Evolutionary conservation across 2,329 filamentous ascomycete genomes (phyloP).

Genomic region (Xylariaceae sp.): DNA sequence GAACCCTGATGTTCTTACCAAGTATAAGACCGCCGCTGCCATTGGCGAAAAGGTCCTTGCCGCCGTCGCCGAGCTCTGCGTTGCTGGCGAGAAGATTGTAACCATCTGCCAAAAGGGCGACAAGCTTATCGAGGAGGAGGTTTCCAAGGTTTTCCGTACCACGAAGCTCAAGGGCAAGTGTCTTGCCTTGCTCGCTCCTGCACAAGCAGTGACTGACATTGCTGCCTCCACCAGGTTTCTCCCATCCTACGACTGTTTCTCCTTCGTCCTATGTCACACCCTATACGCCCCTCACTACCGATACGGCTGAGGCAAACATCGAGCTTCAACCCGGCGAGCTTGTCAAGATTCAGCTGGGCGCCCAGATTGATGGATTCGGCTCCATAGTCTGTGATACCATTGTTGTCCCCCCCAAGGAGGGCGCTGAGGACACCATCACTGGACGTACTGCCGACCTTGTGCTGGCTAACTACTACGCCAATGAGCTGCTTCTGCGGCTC

Average conservation of each 20-base stretch:
- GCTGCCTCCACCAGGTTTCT: conserved; percentile 56
- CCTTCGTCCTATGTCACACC: conserved; percentile 92
- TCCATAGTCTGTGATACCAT: conserved; percentile 94
- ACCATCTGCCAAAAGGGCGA: conserved; percentile 94
- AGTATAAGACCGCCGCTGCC: conserved; percentile 94
- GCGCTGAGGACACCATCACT: conserved; percentile 58
- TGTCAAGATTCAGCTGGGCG: conserved; percentile 97
- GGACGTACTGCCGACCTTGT: conserved; percentile 82
- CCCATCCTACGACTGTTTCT: conserved; percentile 91
- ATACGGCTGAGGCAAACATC: conserved; percentile 74
- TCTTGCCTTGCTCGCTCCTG: neutral
- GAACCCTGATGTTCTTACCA: conserved; percentile 93
- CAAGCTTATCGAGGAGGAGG: conserved; percentile 87
- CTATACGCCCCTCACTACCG: conserved; percentile 86
- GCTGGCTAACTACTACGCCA: conserved; percentile 88
- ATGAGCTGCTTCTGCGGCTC: conserved; percentile 85
- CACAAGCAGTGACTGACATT: conserved; percentile 16
- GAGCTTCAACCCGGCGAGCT: conserved; percentile 80
- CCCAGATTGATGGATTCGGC: conserved; percentile 95
- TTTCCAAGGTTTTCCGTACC: conserved; percentile 93
- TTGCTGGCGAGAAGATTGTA: conserved; percentile 86
- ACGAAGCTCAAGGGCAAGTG: conserved; percentile 92
- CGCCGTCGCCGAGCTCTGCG: conserved; percentile 67
- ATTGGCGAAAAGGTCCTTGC: conserved; percentile 96
- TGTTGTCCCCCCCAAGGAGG: conserved; percentile 59